Conservation (phyloP, 345 rosid genomes). For the Populus nigra region DNA sequence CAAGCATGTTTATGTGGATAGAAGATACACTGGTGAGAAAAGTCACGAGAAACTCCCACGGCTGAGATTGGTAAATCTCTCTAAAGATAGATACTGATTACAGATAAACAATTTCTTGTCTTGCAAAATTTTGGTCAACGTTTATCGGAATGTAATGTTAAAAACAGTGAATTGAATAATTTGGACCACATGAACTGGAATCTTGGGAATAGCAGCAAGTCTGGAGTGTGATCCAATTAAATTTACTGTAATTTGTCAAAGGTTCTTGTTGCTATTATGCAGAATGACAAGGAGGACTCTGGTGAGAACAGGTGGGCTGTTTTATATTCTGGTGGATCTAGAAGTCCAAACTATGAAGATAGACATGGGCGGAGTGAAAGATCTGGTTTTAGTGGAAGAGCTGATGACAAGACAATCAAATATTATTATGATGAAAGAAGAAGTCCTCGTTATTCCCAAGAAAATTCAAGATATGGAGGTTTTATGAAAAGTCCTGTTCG, state of each 20-base stretch:
- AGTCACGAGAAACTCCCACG: constrained; percentile 37
- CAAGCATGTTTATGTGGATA: constrained; percentile 78
- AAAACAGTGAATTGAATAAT: background rate
- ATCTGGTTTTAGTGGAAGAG: constrained; percentile 37
- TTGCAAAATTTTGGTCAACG: background rate
- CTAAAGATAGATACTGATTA: background rate
- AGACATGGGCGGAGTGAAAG: constrained; percentile 36
- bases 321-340: constrained; percentile 35
- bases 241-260: background rate
- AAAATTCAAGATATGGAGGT: constrained; percentile 47
- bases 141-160: background rate
- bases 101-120: background rate
- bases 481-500: constrained; percentile 49
- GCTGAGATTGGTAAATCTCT: constrained; percentile 49
- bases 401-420: constrained; percentile 38
- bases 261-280: constrained; percentile 14
- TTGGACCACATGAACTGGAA: background rate
- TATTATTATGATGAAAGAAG: constrained; percentile 53
- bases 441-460: constrained; percentile 44
- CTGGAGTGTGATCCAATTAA: background rate
- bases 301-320: constrained; percentile 36
- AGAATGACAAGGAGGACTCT: constrained; percentile 49
- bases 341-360: constrained; percentile 43
- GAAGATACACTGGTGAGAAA: constrained; percentile 55
- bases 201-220: background rate